Conservation (phyloP, 768 basidiomycete species). For the Leccinum fibrillosum region DNA sequence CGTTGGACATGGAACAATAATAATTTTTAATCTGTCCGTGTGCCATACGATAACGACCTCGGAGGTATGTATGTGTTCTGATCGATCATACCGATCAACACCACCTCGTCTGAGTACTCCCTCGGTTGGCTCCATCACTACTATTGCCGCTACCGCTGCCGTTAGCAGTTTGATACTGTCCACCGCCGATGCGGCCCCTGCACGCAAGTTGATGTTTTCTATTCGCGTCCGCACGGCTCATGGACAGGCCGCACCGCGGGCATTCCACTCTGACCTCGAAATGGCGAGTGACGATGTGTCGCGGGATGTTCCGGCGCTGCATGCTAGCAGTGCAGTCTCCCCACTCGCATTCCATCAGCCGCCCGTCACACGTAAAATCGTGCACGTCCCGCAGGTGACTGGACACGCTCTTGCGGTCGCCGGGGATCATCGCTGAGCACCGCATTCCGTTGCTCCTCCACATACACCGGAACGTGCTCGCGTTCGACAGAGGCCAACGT, state of each 20-base stretch:
- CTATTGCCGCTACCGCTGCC: neutral
- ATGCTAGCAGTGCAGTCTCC: constrained; percentile 8
- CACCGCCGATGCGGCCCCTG: neutral
- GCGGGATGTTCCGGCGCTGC: constrained; percentile 26
- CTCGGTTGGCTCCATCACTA: neutral
- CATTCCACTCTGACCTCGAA: constrained; percentile 24
- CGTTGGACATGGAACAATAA: neutral
- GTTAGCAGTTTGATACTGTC: neutral
- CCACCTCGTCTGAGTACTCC: neutral
- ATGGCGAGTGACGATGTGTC: constrained; percentile 25
- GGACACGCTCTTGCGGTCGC: constrained; percentile 18
- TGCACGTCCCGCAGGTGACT: constrained; percentile 22
- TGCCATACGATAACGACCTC: neutral
- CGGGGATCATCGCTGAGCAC: constrained; percentile 15
- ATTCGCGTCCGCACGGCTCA: constrained; percentile 23
- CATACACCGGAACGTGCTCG: constrained; percentile 16
- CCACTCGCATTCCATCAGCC: constrained; percentile 17
- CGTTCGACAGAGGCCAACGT: constrained; percentile 2
- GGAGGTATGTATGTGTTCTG: neutral
- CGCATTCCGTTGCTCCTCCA: constrained; percentile 12
- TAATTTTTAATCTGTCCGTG: neutral
- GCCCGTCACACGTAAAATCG: constrained; percentile 17
- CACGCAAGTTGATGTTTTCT: constrained; percentile 22
- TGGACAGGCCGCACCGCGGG: constrained; percentile 7
- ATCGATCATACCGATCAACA: neutral